Evolutionary conservation across 2,329 filamentous ascomycete species (phyloP).

Genomic region (Verticillium longisporum): DNA sequence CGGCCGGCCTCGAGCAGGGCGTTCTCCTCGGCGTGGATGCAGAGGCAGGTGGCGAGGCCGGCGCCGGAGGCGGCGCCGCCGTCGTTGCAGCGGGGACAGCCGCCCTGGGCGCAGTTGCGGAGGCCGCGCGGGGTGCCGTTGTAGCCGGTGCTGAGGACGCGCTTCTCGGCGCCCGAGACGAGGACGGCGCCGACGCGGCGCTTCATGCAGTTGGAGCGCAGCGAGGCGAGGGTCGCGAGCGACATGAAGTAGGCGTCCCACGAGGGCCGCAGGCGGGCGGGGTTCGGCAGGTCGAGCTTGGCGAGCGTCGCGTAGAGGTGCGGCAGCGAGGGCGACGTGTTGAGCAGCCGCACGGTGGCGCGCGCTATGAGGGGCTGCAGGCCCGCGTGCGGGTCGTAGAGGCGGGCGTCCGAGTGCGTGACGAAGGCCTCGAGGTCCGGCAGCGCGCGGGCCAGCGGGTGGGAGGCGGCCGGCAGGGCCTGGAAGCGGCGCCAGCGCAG

Average conservation of each 20-base stretch:
- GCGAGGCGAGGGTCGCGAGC: slow-evolving; percentile 83
- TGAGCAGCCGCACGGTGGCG: slow-evolving; percentile 79
- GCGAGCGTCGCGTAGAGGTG: slow-evolving; percentile 67
- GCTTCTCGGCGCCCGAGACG: slow-evolving; percentile 62
- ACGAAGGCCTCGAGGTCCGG: slow-evolving; percentile 48
- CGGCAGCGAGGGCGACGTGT: slow-evolving; percentile 66
- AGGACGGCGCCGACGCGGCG: slow-evolving; percentile 90
- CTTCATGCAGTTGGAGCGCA: slow-evolving; percentile 97
- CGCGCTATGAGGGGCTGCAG: slow-evolving; percentile 72
- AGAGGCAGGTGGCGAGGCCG: slow-evolving; percentile 79
- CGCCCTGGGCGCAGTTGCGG: slow-evolving; percentile 86
- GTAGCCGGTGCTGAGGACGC: slow-evolving; percentile 93
- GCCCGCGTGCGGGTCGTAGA: slow-evolving; percentile 61
- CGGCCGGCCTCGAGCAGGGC: slow-evolving; percentile 89
- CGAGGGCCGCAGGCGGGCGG: slow-evolving; percentile 72
- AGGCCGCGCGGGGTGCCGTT: slow-evolving; percentile 93
- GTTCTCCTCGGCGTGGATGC: slow-evolving; percentile 98
- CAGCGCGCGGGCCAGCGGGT: not conserved
- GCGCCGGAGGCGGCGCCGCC: slow-evolving; percentile 58
- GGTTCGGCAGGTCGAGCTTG: slow-evolving; percentile 69
- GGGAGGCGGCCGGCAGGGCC: slow-evolving; percentile 1
- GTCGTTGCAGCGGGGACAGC: slow-evolving; percentile 81
- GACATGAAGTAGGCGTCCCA: slow-evolving; percentile 99
- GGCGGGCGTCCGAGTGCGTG: slow-evolving; percentile 58
- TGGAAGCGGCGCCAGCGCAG: slow-evolving; percentile 78